Evolutionary conservation across 306 rosid genomes (phyloP).

Genomic region (Pyrus pyrifolia): DNA sequence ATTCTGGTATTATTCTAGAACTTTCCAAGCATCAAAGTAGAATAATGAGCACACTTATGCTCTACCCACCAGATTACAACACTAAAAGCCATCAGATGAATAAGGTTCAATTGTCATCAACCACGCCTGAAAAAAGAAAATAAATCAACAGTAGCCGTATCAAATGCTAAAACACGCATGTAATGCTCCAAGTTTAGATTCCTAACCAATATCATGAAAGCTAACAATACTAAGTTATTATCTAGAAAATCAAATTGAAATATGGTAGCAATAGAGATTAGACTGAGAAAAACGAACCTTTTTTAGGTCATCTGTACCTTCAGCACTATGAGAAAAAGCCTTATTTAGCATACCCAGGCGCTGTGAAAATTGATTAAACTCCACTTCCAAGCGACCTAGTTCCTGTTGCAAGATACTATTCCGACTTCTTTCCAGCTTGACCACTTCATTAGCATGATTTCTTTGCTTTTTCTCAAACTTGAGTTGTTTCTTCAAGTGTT

Average conservation of each 20-base stretch:
- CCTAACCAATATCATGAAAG: not conserved
- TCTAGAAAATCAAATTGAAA: not conserved
- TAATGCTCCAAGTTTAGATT: not conserved
- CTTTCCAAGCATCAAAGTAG: not conserved
- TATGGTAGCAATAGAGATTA: not conserved
- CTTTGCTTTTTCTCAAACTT: slow-evolving; percentile 55
- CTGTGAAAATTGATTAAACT: slow-evolving; percentile 42
- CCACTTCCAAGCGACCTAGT: slow-evolving; percentile 50
- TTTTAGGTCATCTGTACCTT: slow-evolving; percentile 27
- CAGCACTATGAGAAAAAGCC: slow-evolving; percentile 32
- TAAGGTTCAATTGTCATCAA: slow-evolving; percentile 21
- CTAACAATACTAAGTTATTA: not conserved
- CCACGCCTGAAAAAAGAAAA: slow-evolving; percentile 14
- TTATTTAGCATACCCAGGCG: slow-evolving; percentile 51
- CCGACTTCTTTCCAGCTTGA: slow-evolving; percentile 51
- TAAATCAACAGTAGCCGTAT: not conserved
- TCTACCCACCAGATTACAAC: slow-evolving; percentile 18
- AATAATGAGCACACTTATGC: slow-evolving; percentile 4
- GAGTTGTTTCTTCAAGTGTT: slow-evolving; percentile 52
- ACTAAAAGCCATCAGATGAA: slow-evolving; percentile 19
- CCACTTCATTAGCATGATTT: slow-evolving; percentile 47
- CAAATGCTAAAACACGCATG: slow-evolving; percentile 5
- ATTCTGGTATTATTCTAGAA: not conserved
- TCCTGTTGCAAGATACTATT: slow-evolving; percentile 37
- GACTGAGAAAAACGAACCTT: slow-evolving; percentile 58